Percentiles rank a stretch among this genome's conserved stretches.
Conservation (phyloP, 441 rosid genomes). For the Euphorbia corollata region DNA sequence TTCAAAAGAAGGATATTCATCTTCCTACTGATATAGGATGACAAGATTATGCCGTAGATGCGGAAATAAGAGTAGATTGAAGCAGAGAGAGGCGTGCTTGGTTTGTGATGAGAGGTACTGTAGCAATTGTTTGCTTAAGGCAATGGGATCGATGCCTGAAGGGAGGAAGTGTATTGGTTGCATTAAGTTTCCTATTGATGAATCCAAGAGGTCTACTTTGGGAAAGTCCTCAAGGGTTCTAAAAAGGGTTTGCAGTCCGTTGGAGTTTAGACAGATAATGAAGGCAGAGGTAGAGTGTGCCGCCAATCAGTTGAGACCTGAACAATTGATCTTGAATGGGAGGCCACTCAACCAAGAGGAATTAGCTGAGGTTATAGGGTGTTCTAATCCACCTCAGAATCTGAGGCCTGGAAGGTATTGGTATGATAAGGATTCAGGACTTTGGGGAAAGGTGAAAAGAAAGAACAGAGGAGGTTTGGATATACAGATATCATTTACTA, state of each 20-base stretch:
- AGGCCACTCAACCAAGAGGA: slow-evolving; percentile 41
- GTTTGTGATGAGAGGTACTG: too few relatives aligned
- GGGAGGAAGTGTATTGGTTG: too few relatives aligned
- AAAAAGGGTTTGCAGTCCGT: slow-evolving; percentile 31
- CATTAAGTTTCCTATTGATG: too few relatives aligned
- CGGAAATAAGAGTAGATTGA: slow-evolving; percentile 33
- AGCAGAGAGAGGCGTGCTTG: slow-evolving; percentile 32
- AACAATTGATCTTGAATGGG: slow-evolving; percentile 47
- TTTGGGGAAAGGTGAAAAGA: slow-evolving; percentile 53
- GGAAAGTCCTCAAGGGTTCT: slow-evolving; percentile 46
- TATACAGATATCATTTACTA: not conserved
- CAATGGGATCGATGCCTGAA: too few relatives aligned
- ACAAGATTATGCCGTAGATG: slow-evolving; percentile 40
- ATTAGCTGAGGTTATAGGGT: slow-evolving; percentile 42
- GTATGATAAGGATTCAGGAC: not conserved
- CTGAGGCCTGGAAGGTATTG: slow-evolving; percentile 47
- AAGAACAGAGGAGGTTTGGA: not conserved
- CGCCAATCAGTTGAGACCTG: slow-evolving; percentile 43
- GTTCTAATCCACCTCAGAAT: slow-evolving; percentile 40
- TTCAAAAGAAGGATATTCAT: too few relatives aligned
- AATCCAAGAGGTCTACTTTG: slow-evolving; percentile 23
- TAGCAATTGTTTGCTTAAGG: too few relatives aligned
- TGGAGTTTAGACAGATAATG: slow-evolving; percentile 48
- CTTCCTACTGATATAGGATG: slow-evolving; percentile 11
- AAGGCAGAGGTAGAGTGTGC: slow-evolving; percentile 30